Conservation (phyloP, 495 filamentous ascomycete species). For the Penicillium antarcticum region DNA sequence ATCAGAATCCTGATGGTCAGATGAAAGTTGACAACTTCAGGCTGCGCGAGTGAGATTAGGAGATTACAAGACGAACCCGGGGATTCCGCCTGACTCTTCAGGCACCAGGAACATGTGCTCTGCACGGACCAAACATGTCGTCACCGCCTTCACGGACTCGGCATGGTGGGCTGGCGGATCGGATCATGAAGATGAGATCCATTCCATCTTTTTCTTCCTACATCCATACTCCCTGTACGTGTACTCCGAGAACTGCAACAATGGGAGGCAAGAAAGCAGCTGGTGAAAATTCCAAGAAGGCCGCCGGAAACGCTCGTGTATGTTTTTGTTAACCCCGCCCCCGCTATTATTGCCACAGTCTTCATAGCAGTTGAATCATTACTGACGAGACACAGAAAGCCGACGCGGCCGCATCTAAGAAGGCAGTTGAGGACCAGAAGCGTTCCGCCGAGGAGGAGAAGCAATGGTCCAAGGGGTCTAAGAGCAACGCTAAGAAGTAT, state of each 20-base stretch:
- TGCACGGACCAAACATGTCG: conserved; percentile 10
- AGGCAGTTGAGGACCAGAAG: conserved; percentile 66
- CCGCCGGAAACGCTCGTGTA: conserved; percentile 72
- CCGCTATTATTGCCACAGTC: conserved; percentile 22
- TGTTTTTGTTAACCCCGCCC: conserved; percentile 31
- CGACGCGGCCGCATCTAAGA: conserved; percentile 75
- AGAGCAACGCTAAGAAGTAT: conserved; percentile 82
- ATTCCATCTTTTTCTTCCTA: conserved; percentile 13
- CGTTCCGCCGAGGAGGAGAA: conserved; percentile 64
- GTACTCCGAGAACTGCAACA: neutral
- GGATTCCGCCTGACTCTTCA: neutral
- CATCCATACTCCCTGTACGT: neutral
- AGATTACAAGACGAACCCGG: conserved; percentile 2
- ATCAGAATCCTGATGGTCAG: neutral
- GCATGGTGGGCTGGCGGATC: conserved; percentile 27
- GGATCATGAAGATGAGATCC: conserved; percentile 21
- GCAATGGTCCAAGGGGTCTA: conserved; percentile 83
- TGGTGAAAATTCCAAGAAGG: conserved; percentile 85
- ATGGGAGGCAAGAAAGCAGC: conserved; percentile 61
- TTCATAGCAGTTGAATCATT: conserved; percentile 1
- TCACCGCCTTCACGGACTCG: conserved; percentile 27
- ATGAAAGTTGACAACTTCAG: neutral
- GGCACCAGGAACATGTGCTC: neutral
- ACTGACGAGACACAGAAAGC: conserved; percentile 65
- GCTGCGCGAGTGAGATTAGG: neutral